Evolutionary conservation across 768 basidiomycete genomes (phyloP), one percentile per base, ranked within the genome.

Genomic region (Psilocybe tampanensis): DNA sequence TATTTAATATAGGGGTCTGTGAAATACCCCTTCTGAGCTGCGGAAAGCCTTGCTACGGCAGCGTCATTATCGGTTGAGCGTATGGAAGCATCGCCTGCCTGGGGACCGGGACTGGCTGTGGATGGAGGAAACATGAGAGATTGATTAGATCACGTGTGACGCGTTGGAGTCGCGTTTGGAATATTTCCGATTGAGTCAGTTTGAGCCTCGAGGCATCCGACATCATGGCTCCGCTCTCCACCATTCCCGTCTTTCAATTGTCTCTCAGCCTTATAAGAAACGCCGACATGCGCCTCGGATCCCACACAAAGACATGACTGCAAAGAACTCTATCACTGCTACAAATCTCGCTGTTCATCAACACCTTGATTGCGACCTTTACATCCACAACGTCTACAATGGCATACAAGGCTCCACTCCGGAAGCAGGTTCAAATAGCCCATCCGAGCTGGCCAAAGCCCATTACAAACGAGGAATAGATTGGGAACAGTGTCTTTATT

Each of bases 11-110:
- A 97, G 5, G 88, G 86, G 70, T 97, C 95, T 4, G 74, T 55
- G 19, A 97, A 72, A 68, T 98, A 98, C n/a, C 82, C 80, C 61
- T 88, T 86, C 55, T 82, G 81, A 7, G 87, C 85, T 15, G 95
- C 94, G n/a, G 94, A 97, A 9, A 90, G 74, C 18, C 92, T 82
- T n/a, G 92, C 92, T 2, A 88, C 73, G 2, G 90, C 85, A 0
- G 94, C 94, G 66, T 95, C 94, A 23, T 80, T 78, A 71, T 96
- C 92, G 0, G 94, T 95, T 24, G 82, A 79, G 44, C 92, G 88
- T 52, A 90, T 79, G 21, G 89, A 76, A 23, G 78, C 76, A 66
- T 92, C 89, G 3, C 64, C 68, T 33, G 49, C 52, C n/a, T 59
- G 55, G 49, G 60, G 43, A 19, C 53, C n/a, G n/a, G n/a, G n/a